Conservation (phyloP, 139 green algal genomes). For the Astrephomene gubernaculifera region DNA sequence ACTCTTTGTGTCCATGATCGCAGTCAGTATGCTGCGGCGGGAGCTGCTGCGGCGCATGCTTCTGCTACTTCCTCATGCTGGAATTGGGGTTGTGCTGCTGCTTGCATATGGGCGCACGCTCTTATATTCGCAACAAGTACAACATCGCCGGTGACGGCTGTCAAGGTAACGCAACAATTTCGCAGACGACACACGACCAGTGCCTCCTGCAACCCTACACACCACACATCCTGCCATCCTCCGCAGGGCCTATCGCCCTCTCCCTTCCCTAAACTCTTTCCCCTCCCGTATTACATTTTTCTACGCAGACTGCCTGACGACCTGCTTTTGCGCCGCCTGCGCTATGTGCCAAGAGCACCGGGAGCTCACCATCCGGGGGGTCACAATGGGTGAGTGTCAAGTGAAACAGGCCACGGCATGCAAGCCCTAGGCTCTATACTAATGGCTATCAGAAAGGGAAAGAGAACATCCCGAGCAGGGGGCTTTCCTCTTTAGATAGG, state of each 20-base stretch:
- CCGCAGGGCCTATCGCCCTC: neutral
- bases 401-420: too few species aligned
- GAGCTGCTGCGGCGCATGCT: constrained; percentile 17
- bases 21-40: constrained; percentile 21
- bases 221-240: neutral
- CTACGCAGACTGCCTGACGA: neutral
- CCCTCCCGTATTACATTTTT: neutral
- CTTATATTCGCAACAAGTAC: neutral
- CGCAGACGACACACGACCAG: neutral
- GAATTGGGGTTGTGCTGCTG: neutral
- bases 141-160: neutral
- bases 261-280: neutral
- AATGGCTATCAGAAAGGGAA: too few species aligned
- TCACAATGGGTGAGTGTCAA: neutral
- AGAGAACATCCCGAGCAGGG: too few species aligned
- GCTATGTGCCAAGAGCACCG: constrained; percentile 38
- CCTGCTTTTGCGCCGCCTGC: constrained; percentile 4
- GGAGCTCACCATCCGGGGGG: constrained; percentile 14
- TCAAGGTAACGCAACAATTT: neutral
- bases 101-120: neutral
- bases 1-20: too few species aligned
- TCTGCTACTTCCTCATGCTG: constrained; percentile 3
- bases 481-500: too few species aligned
- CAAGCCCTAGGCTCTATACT: too few species aligned
- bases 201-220: neutral